Conservation (phyloP, 1,139 yeast species). For the Magnusiomyces starmeri region DNA sequence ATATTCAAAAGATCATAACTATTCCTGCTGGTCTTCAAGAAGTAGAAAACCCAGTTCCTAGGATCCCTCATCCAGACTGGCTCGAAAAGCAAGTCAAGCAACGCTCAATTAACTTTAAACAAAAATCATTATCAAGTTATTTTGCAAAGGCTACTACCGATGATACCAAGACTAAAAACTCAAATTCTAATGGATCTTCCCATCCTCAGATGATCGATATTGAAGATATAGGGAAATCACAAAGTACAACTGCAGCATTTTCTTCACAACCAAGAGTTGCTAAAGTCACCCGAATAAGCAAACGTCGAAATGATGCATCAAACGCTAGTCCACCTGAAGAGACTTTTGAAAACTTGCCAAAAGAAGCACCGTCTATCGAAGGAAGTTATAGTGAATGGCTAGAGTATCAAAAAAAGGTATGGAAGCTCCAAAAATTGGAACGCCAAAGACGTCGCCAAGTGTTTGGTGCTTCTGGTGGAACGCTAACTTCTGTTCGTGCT, state of each 20-base stretch:
- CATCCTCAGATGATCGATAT: constrained; percentile 47
- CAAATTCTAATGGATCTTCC: constrained; percentile 13
- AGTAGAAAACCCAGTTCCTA: constrained; percentile 87
- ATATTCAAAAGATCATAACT: constrained; percentile 87
- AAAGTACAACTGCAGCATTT: constrained; percentile 16
- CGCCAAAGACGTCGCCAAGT: constrained; percentile 65
- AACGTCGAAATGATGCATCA: constrained; percentile 19
- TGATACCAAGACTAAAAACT: constrained; percentile 28
- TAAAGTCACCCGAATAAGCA: constrained; percentile 17
- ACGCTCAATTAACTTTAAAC: constrained; percentile 64
- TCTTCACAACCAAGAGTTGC: constrained; percentile 16
- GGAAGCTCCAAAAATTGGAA: constrained; percentile 70
- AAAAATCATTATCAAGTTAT: constrained; percentile 54
- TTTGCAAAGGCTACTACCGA: constrained; percentile 30
- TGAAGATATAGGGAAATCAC: constrained; percentile 58
- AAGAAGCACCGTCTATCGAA: constrained; percentile 50
- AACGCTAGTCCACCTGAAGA: constrained; percentile 21
- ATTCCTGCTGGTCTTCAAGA: constrained; percentile 96
- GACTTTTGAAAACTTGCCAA: constrained; percentile 22
- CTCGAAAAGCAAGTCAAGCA: constrained; percentile 53
- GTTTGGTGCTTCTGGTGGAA: constrained; percentile 54
- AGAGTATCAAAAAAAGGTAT: constrained; percentile 70
- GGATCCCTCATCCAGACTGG: constrained; percentile 96
- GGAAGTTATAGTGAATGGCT: constrained; percentile 75
- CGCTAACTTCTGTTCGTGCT: constrained; percentile 36